Evolutionary conservation across 1,139 yeast species (phyloP), one percentile per base, ranked within the genome.

Genomic region (Casaregolazyma suthepensis): DNA sequence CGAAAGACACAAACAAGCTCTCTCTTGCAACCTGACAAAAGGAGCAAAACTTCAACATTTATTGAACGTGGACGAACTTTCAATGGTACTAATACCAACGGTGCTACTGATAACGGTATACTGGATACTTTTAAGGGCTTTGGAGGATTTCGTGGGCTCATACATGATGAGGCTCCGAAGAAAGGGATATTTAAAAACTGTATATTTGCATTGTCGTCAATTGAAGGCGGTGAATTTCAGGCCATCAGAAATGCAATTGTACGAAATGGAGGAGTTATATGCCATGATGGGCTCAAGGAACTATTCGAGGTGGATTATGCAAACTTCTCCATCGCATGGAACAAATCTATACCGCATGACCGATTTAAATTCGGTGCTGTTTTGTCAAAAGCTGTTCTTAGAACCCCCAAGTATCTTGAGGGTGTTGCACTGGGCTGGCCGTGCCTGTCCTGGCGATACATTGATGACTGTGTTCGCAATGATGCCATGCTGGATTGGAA

Each of bases 341-440:
- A 47, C 35, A 40, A 40, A 15, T 13, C 45, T 18, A 20, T 42
- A 10, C 42, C 35, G 2, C 19, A 35, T 1, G 15, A 31, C 5
- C 47, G 46, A 19, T 46, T 54, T 57, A 70, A 63, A 37, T 87
- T 89, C 71, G 89, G 78, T 1, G 91, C 90, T 1, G 74, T 87
- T 46, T 67, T 89, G 1, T 77, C 95, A 0, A 76, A 76, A 45
- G 75, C 74, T 19, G 75, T 76, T 59, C 75, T 80, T 37, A 74
- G 96, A 45, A 87, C 89, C 53, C 78, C 85, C 19, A 89, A 89
- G 64, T 91, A 86, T 64, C 68, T 90, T n/a, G 95, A 89, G 64
- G 82, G 87, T 0, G 70, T 90, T n/a, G 89, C 95, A 0, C 67
- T 90, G 45, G 94, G 95, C 1, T 89, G 96, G 96, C 98, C 98